Conservation (phyloP, 1,139 yeast genomes). For the Zygosaccharomyces sapae region DNA sequence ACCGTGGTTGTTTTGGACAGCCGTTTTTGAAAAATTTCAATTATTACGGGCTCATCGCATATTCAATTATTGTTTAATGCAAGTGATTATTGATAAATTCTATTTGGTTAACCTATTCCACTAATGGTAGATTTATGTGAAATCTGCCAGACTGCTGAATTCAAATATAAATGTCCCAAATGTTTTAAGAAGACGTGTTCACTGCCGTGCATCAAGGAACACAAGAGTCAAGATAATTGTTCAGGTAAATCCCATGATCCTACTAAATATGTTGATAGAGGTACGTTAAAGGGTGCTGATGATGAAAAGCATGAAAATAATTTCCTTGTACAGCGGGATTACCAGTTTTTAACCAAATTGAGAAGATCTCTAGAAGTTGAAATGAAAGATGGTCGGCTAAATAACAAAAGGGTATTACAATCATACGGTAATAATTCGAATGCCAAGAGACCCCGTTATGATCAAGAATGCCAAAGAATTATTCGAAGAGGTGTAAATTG, state of each 20-base stretch:
- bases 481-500: constrained; percentile 51
- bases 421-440: constrained; percentile 18
- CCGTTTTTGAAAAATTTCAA: not conserved
- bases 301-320: constrained; percentile 41
- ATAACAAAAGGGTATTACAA: constrained; percentile 33
- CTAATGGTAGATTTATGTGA: constrained; percentile 40
- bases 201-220: constrained; percentile 63
- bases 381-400: constrained; percentile 44
- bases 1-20: not conserved
- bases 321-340: constrained; percentile 67
- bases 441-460: constrained; percentile 36
- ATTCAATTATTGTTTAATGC: not conserved
- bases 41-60: constrained; percentile 3
- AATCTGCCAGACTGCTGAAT: constrained; percentile 45
- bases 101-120: not conserved
- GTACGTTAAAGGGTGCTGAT: constrained; percentile 31
- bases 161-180: constrained; percentile 82
- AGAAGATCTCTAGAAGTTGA: constrained; percentile 55
- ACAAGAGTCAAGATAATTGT: constrained; percentile 61
- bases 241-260: constrained; percentile 58
- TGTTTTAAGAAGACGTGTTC: constrained; percentile 69
- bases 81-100: not conserved
- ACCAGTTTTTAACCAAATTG: constrained; percentile 63
- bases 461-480: constrained; percentile 22
- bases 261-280: constrained; percentile 48